Percentiles rank a stretch among this genome's conserved stretches.
These are phyloP conservation scores for Ormosia semicastrata DNA, from an alignment of 306 rosid genomes.

Conservation along the genomic window DNA sequence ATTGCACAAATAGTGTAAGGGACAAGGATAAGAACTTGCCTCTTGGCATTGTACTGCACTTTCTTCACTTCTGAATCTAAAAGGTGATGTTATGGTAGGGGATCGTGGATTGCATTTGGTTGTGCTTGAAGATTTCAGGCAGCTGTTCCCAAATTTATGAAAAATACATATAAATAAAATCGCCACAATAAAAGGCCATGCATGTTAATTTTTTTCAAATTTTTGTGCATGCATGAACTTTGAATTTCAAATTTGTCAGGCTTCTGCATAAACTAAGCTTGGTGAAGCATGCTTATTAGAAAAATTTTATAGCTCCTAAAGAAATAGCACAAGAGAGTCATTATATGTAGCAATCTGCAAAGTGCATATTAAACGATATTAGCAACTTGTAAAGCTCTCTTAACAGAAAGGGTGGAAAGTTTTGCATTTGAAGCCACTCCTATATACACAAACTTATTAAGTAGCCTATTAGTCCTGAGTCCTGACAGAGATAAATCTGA, in stretches of 20 bases:
- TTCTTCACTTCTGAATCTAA: conserved; percentile 81
- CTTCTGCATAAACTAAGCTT: background rate
- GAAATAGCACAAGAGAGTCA: no score
- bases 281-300: background rate
- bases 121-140: conserved; percentile 42
- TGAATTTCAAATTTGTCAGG: background rate
- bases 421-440: no score
- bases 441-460: no score
- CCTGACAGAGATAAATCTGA: no score
- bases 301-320: no score
- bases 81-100: conserved; percentile 52
- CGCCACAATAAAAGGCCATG: background rate
- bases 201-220: background rate
- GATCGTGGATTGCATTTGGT: conserved; percentile 41
- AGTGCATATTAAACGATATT: background rate
- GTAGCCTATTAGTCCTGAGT: no score
- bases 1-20: no score
- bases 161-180: background rate
- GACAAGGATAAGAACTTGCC: conserved; percentile 25
- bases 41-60: conserved; percentile 89
- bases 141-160: conserved; percentile 44
- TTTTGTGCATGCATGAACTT: background rate
- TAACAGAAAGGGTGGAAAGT: no score
- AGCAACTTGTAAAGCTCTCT: no score
- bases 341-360: background rate